Conservation (phyloP, 164 flowering plant species). For the Umbilicus rupestris region DNA sequence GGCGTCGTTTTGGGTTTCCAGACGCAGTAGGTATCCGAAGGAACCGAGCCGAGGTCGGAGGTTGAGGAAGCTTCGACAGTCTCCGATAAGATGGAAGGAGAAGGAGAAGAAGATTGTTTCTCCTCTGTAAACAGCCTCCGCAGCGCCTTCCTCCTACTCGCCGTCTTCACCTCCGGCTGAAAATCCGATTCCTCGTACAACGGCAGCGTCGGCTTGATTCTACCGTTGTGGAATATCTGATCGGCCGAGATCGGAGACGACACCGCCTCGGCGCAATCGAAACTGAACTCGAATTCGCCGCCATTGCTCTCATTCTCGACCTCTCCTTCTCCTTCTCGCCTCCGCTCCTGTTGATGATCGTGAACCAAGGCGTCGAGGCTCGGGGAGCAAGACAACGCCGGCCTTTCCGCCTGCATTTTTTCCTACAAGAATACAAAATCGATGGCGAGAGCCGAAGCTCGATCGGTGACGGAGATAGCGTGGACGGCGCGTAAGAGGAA, state of each 20-base stretch:
- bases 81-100: no score
- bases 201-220: not conserved
- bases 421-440: not conserved
- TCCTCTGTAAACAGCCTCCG: slow-evolving; percentile 1
- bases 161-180: not conserved
- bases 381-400: no score
- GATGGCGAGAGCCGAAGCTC: not conserved
- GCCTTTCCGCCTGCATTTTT: no score
- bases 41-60: not conserved
- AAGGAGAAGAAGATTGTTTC: not conserved
- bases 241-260: not conserved
- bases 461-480: not conserved
- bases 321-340: no score
- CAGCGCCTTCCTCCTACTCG: not conserved
- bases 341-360: no score
- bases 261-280: not conserved
- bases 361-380: no score
- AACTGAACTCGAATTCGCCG: not conserved
- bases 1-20: not conserved
- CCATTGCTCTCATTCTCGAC: no score
- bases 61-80: no score
- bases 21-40: not conserved
- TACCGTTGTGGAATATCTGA: slow-evolving; percentile 4
- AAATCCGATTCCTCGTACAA: not conserved
- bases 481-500: slow-evolving; percentile 4